Base-by-base conservation (phyloP, 345 rosid genomes). In the Corchorus capsularis region DNA sequence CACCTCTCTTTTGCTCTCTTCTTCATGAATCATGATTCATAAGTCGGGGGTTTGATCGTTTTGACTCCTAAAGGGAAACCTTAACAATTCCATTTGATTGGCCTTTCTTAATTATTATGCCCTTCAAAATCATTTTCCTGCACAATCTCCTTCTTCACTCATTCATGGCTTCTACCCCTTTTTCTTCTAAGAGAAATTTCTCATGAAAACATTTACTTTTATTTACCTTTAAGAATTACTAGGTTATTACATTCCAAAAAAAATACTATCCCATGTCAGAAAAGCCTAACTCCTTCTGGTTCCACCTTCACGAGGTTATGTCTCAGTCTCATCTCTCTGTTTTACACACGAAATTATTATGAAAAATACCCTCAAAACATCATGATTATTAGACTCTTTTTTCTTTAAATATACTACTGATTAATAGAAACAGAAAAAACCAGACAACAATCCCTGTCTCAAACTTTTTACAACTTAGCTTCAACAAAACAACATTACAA, bases 21-120 rank as follows among this genome's bases (percentile, higher is more conserved):
- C 66, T 14, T 3, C 60, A 16, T 50, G 46, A 34, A 1, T 34
- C 61, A 11, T 6, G 43, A 39, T 3, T 39, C 6, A 39, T 39
- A 2, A 39, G 43, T 39, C 43, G 34, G 47, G 47, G 73, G 32
- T 53, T 70, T 70, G 47, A 53, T 70, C 8, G 62, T 53, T 70
- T 27, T 70, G 62, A 70, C 47, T 47, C 61, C 59, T 34, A 34
- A 50, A 69, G 32, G 8, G 47, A 34, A 69, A 69, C 73, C 60
- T 53, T 17, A n/a, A 53, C 61, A 35, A 27, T 56, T 17, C 61
- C 61, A 52, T 70, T 70, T 53, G 47, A 70, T 52, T 34, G 62
- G 49, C 10, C 61, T 34, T 62, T 62, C 15, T 13, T 61, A 61
- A 35, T 13, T 61, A 61, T 60, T 57, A 9, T 57, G 64, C 64